Percentiles rank a stretch among this genome's conserved stretches.
phyloP scores from a whole-genome alignment of 2,329 filamentous ascomycete genomes.

The Phyllosticta citribraziliensis region DNA sequence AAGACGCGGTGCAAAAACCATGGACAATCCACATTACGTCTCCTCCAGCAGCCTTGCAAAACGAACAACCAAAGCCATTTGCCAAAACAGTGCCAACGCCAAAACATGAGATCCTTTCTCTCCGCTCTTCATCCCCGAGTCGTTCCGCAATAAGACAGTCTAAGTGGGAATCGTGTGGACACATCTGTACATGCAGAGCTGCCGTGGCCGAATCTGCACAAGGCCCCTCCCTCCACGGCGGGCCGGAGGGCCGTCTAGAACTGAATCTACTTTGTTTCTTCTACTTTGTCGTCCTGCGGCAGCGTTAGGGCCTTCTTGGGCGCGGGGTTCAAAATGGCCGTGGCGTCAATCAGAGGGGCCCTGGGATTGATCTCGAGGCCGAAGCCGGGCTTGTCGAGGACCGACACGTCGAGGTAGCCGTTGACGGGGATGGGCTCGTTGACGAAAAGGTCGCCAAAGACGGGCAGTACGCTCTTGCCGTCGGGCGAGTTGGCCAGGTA shows the following conservation, averaged over 20 bases:
- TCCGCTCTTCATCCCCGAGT: too few relatives aligned
- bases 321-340: slow-evolving; percentile 60
- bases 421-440: slow-evolving; percentile 83
- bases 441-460: slow-evolving; percentile 83
- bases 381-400: slow-evolving; percentile 83
- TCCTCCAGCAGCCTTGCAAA: background rate
- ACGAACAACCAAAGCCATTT: background rate
- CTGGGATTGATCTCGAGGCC: slow-evolving; percentile 77
- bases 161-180: background rate
- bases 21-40: background rate
- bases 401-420: slow-evolving; percentile 68
- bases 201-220: background rate
- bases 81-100: background rate
- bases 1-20: background rate
- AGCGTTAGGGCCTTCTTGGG: slow-evolving; percentile 33
- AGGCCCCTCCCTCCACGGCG: background rate
- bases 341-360: slow-evolving; percentile 68
- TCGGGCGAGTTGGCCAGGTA: slow-evolving; percentile 91
- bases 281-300: slow-evolving; percentile 3
- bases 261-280: background rate
- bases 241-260: background rate
- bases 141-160: too few relatives aligned
- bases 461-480: slow-evolving; percentile 78
- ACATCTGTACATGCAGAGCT: background rate
- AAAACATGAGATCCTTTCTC: background rate